A percentile compares a stretch with the other conserved stretches of the same genome.
phyloP scores from a whole-genome alignment of 2,329 filamentous ascomycete species.

The Fusarium sp. region DNA sequence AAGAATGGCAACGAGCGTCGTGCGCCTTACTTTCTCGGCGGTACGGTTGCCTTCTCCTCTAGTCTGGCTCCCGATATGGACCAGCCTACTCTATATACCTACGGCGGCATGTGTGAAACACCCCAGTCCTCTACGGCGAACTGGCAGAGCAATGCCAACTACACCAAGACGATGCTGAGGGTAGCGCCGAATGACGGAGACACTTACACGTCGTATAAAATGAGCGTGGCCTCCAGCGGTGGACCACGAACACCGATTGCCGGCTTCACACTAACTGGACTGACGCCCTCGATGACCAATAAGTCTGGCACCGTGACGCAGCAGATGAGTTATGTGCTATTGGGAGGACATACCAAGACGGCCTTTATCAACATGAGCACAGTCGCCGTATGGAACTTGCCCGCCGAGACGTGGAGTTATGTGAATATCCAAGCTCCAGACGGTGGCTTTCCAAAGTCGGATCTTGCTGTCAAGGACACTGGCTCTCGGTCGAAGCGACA shows the following conservation, averaged over 20 bases:
- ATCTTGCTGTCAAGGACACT: slow-evolving; percentile 62
- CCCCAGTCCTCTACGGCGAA: slow-evolving; percentile 51
- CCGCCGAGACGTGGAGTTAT: slow-evolving; percentile 88
- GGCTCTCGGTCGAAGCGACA: slow-evolving; percentile 19
- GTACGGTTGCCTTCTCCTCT: slow-evolving; percentile 74
- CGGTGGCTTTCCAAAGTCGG: slow-evolving; percentile 56
- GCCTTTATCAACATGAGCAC: slow-evolving; percentile 97
- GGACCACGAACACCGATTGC: slow-evolving; percentile 83
- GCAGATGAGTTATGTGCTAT: slow-evolving; percentile 80
- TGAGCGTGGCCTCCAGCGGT: slow-evolving; percentile 55
- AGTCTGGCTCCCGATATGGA: slow-evolving; percentile 64
- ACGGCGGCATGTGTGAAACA: slow-evolving; percentile 88
- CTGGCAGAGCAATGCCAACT: slow-evolving; percentile 78
- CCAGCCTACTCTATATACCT: slow-evolving; percentile 73
- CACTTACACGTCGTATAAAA: slow-evolving; percentile 48
- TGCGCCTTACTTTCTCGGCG: slow-evolving; percentile 63
- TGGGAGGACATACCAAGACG: slow-evolving; percentile 84
- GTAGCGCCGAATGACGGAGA: slow-evolving; percentile 61
- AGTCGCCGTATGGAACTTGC: slow-evolving; percentile 85
- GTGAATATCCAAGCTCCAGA: slow-evolving; percentile 68
- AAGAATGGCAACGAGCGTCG: slow-evolving; percentile 37
- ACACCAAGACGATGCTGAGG: slow-evolving; percentile 82
- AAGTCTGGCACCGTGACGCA: slow-evolving; percentile 73
- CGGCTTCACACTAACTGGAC: slow-evolving; percentile 83
- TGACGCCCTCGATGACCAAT: slow-evolving; percentile 77